Base-by-base conservation (phyloP, 495 filamentous ascomycete genomes). In the Daldinia decipiens region DNA sequence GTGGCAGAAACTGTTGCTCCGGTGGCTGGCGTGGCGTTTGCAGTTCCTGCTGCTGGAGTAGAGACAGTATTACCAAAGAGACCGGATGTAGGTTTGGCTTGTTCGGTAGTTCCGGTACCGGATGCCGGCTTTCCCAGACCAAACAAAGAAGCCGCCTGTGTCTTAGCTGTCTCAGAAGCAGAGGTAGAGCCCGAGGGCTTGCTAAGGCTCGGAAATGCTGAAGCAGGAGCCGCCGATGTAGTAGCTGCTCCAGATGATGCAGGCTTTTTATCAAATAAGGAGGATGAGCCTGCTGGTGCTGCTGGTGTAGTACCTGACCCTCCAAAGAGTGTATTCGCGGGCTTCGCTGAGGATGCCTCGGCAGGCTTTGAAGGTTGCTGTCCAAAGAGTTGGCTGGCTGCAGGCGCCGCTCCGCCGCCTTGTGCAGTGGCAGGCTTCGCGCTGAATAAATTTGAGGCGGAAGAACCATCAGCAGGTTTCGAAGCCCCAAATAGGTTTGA, bases 41-140 rank as follows among this genome's bases (percentile, higher is more conserved):
- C 59, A 32, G 73, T 19, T 8, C 62, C 62, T 9, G 73, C 65
- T 9, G 78, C 63, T n/a, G 76, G 39, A 34, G 67, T 67, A 61
- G 73, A 36, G 38, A 58, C 36, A 34, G 67, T 56, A 26, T 66
- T 67, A 27, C 75, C 74, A 50, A 83, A 81, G 0, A 81, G 60
- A 51, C 68, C 70, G 57, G 68, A 54, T n/a, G 78, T 12, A 47
- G 78, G 45, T 55, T 81, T 79, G 5, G 67, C 39, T 21, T 70
- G 58, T 19, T 77, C 74, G 24, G 75, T 32, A 50, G 67, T 45
- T 17, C 67, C 55, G 13, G 58, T 62, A 51, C 40, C 40, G 6
- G 68, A 50, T 32, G 50, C 68, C 2, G 70, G 67, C 57, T 62
- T 73, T 11, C 63, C 59, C 29, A 59, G 5, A 31, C 34, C 32